Evolutionary conservation across 768 basidiomycete species (phyloP).

Genomic region (Mycena haematopus): DNA sequence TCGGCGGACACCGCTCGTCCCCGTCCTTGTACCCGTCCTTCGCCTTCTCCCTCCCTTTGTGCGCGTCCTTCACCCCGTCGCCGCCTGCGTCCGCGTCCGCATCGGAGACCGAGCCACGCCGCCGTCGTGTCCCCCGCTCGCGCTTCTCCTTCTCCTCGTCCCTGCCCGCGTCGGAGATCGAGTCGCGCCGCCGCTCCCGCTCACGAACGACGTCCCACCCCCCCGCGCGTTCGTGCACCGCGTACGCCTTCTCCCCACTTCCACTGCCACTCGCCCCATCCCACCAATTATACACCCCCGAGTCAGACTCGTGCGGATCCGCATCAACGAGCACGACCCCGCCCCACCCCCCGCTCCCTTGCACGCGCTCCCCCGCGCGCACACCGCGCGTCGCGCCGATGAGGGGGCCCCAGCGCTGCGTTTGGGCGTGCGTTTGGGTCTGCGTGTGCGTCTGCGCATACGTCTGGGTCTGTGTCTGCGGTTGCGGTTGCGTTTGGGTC

Average conservation of each 20-base stretch:
- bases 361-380: slow-evolving; percentile 8
- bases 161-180: too few relatives aligned
- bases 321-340: slow-evolving; percentile 4
- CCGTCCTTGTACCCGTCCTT: too few relatives aligned
- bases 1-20: slow-evolving; percentile 16
- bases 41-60: too few relatives aligned
- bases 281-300: neutral
- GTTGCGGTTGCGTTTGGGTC: too few relatives aligned
- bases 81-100: slow-evolving; percentile 4
- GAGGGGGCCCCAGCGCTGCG: slow-evolving; percentile 23
- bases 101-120: too few relatives aligned
- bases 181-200: too few relatives aligned
- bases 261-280: neutral
- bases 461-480: too few relatives aligned
- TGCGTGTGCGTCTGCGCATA: too few relatives aligned
- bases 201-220: slow-evolving; percentile 11
- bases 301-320: neutral
- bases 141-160: slow-evolving; percentile 35
- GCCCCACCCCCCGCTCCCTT: slow-evolving; percentile 20
- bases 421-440: too few relatives aligned
- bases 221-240: slow-evolving; percentile 16
- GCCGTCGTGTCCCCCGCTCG: too few relatives aligned
- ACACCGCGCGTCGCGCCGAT: slow-evolving; percentile 22
- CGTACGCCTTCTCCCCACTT: slow-evolving; percentile 10
- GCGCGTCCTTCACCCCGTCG: neutral